Conservation (phyloP, 805 yeast species). For the Metschnikowia matae region DNA sequence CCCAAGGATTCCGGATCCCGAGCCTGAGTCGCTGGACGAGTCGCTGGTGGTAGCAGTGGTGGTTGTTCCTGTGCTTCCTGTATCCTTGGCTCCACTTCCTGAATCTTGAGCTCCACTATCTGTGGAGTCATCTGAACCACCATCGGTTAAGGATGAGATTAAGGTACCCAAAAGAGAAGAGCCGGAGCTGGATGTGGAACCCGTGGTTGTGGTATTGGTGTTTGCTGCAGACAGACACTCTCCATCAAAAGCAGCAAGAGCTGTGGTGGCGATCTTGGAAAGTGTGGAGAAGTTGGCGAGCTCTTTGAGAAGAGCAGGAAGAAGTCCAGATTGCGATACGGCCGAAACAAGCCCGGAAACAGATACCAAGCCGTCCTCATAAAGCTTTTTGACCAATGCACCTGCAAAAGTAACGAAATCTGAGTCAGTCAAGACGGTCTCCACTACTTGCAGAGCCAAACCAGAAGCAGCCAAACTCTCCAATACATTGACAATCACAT, state of each 20-base stretch:
- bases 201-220: conserved; percentile 2
- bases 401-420: conserved; percentile 35
- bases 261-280: conserved; percentile 31
- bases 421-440: conserved; percentile 36
- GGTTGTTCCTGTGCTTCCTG: too few relatives aligned
- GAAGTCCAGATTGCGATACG: conserved; percentile 29
- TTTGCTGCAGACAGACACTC: conserved; percentile 21
- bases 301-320: conserved; percentile 30
- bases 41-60: background rate
- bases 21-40: background rate
- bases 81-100: too few relatives aligned
- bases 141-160: background rate
- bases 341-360: conserved; percentile 29
- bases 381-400: conserved; percentile 29
- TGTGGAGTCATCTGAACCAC: background rate
- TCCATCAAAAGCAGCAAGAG: conserved; percentile 32
- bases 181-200: conserved; percentile 1
- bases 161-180: conserved; percentile 1
- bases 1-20: conserved; percentile 3
- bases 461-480: conserved; percentile 41
- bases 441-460: conserved; percentile 38
- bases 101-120: too few relatives aligned
- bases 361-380: conserved; percentile 27
- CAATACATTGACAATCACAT: conserved; percentile 32
- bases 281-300: conserved; percentile 32